Base-by-base conservation (phyloP, 805 yeast genomes). In the Lachancea meyersii region DNA sequence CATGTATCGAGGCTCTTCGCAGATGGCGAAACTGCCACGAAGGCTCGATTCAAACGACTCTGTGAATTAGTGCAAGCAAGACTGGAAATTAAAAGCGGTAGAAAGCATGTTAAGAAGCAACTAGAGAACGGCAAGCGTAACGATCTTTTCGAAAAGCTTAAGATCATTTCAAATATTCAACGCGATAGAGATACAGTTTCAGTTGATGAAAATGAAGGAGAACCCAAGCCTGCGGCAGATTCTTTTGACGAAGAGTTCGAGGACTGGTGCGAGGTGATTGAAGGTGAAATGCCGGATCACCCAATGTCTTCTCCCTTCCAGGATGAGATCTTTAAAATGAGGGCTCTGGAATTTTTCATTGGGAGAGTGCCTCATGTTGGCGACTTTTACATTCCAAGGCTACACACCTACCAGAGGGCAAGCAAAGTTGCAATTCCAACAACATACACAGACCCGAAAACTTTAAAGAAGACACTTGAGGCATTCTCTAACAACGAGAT, bases 341-440 rank as follows among this genome's bases (percentile, higher is more conserved):
- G 65, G 38, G 45, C 52, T 19, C 52, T 53, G 31, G 65, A 61
- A 34, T 61, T 61, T 35, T 57, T 60, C 31, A 43, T 61, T n/a
- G 62, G 60, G 3, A 50, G 63, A 39, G 51, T 61, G 1, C 57
- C 59, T 1, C 48, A 54, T 10, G 49, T 60, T 21, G 65, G 65
- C 24, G 65, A 61, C 44, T 61, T 61, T 35, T 60, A 58, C 40
- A 27, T 61, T 11, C 64, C 65, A 31, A 45, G 59, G 22, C 40
- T 61, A 18, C 55, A 50, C 39, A 46, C 55, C 2, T 57, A 57
- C 38, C 51, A 49, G 21, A 31, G 41, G 3, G 41, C 33, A 3
- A 43, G 45, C 16, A 44, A 44, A 16, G 43, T 38, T 20, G 40
- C 46, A 10, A 41, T 47, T 28, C 47, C 50, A 4, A 43, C 54